Conservation (phyloP, 306 rosid genomes). For the Luffa aegyptiaca region DNA sequence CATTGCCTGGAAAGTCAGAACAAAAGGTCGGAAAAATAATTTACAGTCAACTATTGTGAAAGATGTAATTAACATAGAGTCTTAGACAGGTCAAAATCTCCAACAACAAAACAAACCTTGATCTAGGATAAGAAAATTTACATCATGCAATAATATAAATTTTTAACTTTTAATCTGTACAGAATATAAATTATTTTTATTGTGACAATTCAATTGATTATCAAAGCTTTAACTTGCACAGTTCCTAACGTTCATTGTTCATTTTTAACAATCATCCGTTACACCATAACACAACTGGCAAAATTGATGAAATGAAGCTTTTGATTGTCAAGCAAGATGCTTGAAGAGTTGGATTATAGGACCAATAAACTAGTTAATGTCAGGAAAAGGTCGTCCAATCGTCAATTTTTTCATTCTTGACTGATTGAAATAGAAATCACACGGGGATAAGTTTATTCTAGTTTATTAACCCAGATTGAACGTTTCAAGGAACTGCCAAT, state of each 20-base stretch:
- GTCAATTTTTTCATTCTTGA: neutral
- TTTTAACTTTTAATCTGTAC: neutral
- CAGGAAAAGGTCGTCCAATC: neutral
- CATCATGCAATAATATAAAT: neutral
- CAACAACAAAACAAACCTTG: neutral
- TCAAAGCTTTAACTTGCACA: neutral
- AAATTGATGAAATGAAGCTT: neutral
- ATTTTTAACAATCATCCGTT: neutral
- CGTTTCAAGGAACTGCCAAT: neutral
- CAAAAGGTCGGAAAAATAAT: constrained; percentile 9
- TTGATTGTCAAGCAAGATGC: neutral
- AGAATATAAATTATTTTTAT: neutral
- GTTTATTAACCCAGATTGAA: neutral
- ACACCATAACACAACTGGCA: neutral
- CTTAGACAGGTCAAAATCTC: neutral
- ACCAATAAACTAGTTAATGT: neutral
- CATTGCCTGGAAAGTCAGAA: constrained; percentile 60
- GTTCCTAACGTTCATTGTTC: neutral
- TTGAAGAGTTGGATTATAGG: neutral
- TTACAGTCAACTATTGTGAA: neutral
- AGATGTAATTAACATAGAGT: neutral
- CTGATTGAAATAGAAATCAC: neutral
- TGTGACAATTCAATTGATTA: neutral
- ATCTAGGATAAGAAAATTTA: neutral
- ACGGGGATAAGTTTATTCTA: neutral